Evolutionary conservation across 495 filamentous ascomycete species (phyloP).

Genomic region (Bacidia rubella): DNA sequence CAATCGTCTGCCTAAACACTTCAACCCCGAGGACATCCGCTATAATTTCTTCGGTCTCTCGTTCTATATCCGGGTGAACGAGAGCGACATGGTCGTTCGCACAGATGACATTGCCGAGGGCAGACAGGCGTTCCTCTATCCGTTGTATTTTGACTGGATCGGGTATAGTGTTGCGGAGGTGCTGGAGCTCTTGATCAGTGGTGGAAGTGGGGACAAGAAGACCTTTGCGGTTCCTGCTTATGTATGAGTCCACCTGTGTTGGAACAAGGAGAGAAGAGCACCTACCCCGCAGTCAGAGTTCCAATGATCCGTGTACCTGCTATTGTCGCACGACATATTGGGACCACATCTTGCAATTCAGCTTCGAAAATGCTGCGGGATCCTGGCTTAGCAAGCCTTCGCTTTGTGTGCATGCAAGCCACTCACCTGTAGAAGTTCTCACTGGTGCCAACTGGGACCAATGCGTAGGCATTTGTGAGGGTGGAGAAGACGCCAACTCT

Average conservation of each 20-base stretch:
- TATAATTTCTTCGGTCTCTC: slow-evolving; percentile 90
- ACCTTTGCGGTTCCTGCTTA: slow-evolving; percentile 74
- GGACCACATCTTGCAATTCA: slow-evolving; percentile 92
- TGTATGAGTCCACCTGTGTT: background rate
- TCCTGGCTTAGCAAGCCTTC: background rate
- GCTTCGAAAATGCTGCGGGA: slow-evolving; percentile 69
- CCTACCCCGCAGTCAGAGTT: slow-evolving; percentile 84
- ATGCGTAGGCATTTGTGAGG: slow-evolving; percentile 87
- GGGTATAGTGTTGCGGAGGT: slow-evolving; percentile 84
- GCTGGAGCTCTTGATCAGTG: slow-evolving; percentile 95
- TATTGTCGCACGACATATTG: slow-evolving; percentile 95
- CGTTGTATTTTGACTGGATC: slow-evolving; percentile 83
- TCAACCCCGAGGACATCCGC: slow-evolving; percentile 95
- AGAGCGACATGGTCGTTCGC: slow-evolving; percentile 93
- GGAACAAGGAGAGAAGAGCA: background rate
- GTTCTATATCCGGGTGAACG: slow-evolving; percentile 91
- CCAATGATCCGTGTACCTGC: slow-evolving; percentile 92
- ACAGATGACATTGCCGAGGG: slow-evolving; percentile 93
- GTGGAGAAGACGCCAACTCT: slow-evolving; percentile 95
- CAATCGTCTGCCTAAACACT: slow-evolving; percentile 94
- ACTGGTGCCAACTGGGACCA: slow-evolving; percentile 85
- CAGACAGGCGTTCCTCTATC: slow-evolving; percentile 93
- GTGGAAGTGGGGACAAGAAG: slow-evolving; percentile 91
- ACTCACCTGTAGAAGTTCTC: slow-evolving; percentile 91
- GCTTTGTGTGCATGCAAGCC: background rate